Conservation (phyloP, 2,329 filamentous ascomycete species). For the Trichoderma sp. region DNA sequence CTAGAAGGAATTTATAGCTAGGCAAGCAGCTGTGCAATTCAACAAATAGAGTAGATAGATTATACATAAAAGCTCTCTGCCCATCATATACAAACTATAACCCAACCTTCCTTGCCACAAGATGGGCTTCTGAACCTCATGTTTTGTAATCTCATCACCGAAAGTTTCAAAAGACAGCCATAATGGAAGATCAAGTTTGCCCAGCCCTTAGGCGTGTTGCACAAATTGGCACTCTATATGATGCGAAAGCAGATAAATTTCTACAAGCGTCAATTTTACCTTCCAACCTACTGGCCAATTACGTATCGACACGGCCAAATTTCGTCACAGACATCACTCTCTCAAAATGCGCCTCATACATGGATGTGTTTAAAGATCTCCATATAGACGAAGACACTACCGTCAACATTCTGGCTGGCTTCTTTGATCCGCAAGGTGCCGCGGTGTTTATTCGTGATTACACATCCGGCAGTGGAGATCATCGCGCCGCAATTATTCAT, state of each 20-base stretch:
- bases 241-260: slow-evolving; percentile 29
- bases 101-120: neutral
- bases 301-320: neutral
- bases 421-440: slow-evolving; percentile 22
- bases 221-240: slow-evolving; percentile 31
- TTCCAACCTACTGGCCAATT: neutral
- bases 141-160: neutral
- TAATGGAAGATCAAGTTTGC: slow-evolving; percentile 16
- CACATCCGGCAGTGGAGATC: fast-evolving
- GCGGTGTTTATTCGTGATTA: slow-evolving; percentile 25
- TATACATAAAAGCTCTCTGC: neutral
- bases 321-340: neutral
- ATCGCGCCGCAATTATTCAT: neutral
- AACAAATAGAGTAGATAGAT: neutral
- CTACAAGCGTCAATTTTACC: slow-evolving; percentile 24
- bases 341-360: neutral
- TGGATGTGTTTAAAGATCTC: neutral
- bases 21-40: neutral
- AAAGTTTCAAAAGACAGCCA: neutral
- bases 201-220: slow-evolving; percentile 28
- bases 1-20: neutral
- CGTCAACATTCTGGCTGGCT: slow-evolving; percentile 28
- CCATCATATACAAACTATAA: neutral
- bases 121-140: neutral
- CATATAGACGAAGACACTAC: slow-evolving; percentile 16